Evolutionary conservation across 805 yeast genomes (phyloP), one percentile per base, ranked within the genome.

Genomic region (Metschnikowia gelsemii): DNA sequence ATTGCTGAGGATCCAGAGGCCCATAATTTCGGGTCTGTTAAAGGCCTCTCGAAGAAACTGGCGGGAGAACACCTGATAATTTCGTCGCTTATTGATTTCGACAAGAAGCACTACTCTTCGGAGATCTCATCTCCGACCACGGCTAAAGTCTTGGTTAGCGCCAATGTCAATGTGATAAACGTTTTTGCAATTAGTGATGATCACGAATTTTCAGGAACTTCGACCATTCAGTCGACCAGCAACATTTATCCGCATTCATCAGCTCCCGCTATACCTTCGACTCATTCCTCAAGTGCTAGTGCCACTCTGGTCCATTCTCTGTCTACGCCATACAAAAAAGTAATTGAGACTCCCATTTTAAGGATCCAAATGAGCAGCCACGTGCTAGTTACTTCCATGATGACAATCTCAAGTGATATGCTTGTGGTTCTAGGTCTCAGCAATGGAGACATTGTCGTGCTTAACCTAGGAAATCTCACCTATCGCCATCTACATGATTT

Each of bases 381-480:
- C 3, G 55, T 68, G n/a, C 54, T 73, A 8, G 62, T 75, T 1
- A 73, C 81, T 0, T 53, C 67, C 4, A 39, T 75, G 28, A 56
- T 65, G 12, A 45, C 68, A 2, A 64, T 67, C 39, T 52, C 55
- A 3, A 31, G 55, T 6, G 64, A 64, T 26, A 62, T 84, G 6
- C 80, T 80, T 38, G 65, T 81, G 5, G 61, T 79, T 2, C 48
- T 82, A 14, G 93, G 91, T 1, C 74, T 80, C 47, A 76, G 82
- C 14, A 63, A 80, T 1, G 88, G 91, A n/a, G 87, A 81, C 50
- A 58, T 84, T 2, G 47, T 84, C 5, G 72, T 87, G 73, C 46
- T 81, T 25, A 84, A 82, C 48, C 74, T 82, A 57, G 45, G 57
- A 60, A 43, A 71, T 63, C 49, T 67, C 56, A 44, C 65, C 56